These are phyloP conservation scores for Phytophthora citrophthora DNA, from an alignment of 352 stramenopile species.

Conservation along the genomic window DNA sequence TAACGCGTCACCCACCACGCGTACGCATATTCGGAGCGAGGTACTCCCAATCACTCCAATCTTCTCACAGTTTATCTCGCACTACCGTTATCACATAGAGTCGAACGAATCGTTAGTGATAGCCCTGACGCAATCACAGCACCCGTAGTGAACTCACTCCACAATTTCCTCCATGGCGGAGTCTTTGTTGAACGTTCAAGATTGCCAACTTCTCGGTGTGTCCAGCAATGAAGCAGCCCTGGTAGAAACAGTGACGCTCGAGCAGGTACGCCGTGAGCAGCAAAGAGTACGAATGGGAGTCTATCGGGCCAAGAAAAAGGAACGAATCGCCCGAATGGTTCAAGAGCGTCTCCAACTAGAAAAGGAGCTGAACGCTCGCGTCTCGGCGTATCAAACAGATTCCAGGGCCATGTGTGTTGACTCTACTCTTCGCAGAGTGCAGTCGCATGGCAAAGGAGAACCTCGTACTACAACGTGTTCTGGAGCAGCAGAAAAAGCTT, in stretches of 20 bases:
- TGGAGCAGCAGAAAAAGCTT: background rate
- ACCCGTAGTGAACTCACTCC: too few species aligned
- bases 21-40: too few species aligned
- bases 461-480: background rate
- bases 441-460: background rate
- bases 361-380: background rate
- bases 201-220: too few species aligned
- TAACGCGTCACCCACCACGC: too few species aligned
- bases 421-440: background rate
- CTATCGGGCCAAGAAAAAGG: constrained; percentile 1
- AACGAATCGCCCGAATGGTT: background rate
- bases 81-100: too few species aligned
- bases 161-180: too few species aligned
- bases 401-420: background rate
- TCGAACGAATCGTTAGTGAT: too few species aligned
- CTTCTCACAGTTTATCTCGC: too few species aligned
- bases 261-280: constrained; percentile 1
- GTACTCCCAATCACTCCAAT: too few species aligned
- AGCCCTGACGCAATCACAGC: too few species aligned
- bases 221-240: background rate
- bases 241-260: constrained; percentile 24
- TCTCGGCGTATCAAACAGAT: background rate
- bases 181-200: too few species aligned
- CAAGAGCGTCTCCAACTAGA: background rate
- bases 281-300: background rate